phyloP scores from a whole-genome alignment of 148 eudicot genomes.

The Arctostaphylos glauca region DNA sequence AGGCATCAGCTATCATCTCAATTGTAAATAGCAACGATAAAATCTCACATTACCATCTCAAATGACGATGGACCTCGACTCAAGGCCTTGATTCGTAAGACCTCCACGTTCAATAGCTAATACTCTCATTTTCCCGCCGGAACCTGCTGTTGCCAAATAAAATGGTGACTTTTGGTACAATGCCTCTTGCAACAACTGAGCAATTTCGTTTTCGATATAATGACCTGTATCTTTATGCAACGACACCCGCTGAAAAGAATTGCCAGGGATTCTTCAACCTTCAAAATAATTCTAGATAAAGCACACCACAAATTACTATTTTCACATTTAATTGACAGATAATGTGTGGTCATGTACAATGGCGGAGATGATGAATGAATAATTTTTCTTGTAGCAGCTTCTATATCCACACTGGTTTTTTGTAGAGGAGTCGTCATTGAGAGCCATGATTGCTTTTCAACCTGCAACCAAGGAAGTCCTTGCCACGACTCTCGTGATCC shows the following conservation, averaged over 20 bases:
- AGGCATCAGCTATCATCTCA: neutral
- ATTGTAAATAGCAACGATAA: neutral
- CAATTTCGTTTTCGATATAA: neutral
- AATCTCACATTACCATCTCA: neutral
- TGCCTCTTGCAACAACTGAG: neutral
- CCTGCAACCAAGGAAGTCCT: conserved; percentile 5
- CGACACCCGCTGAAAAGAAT: neutral
- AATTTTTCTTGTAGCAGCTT: neutral
- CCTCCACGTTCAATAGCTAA: neutral
- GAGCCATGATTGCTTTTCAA: conserved; percentile 8
- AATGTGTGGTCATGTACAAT: neutral
- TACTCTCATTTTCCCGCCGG: neutral
- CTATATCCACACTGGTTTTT: neutral
- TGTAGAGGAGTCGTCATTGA: neutral
- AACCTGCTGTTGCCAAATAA: neutral
- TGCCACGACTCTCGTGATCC: neutral
- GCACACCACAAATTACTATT: neutral
- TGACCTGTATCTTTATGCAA: neutral
- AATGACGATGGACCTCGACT: neutral
- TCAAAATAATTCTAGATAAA: neutral
- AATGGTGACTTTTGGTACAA: neutral
- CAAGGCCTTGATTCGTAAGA: neutral
- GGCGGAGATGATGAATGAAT: neutral
- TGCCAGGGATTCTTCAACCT: neutral
- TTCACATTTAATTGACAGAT: neutral